Base-by-base conservation (phyloP, 352 stramenopile species). In the Plasmopara viticola region DNA sequence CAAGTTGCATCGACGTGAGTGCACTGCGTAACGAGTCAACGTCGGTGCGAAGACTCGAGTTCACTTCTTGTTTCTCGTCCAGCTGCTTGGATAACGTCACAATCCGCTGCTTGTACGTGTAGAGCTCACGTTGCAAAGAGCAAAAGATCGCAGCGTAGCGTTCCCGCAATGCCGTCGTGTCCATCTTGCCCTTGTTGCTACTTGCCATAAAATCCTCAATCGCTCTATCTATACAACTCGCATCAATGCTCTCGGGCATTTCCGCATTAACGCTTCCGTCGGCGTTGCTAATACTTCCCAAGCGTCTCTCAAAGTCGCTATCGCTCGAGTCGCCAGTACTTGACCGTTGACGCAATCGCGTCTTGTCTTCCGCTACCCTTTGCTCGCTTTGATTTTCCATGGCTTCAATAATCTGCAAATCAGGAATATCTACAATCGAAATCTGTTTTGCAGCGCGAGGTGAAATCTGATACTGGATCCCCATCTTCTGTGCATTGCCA, bases 141-240 rank as follows among this genome's bases (percentile, higher is more conserved):
- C 74, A 79, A 48, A 90, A 85, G 62, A 90, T 83, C 33, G 72
- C 57, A 7, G 82, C 70, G 35, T 90, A 90, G 46, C 73, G 74
- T 15, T 68, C 51, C 25, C 68, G 66, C 52, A 87, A 56, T 17
- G 64, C 62, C 15, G 64, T 51, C 10, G 81, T 45, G 12, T 79
- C 62, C 9, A 58, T 30, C 37, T 47, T 52, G 34, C 64, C 56
- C 13, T 53, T 56, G 8, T 38, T 61, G 34, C 37, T 38, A 34
- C 57, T 56, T 15, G 44, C 50, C 42, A 72, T 68, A 30, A 86
- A 85, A 5, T 70, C 64, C 43, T 65, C 49, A 29, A 89, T 81
- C 17, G 75, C 71, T 15, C 79, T 68, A 39, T 86, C 73, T 13
- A 86, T 62, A 5, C 70, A 67, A 17, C 53, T 67, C 8, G 49